Percentiles rank a stretch among this genome's conserved stretches.
phyloP scores from a whole-genome alignment of 2,329 filamentous ascomycete species.

The Magnaporthiopsis incrustans region DNA sequence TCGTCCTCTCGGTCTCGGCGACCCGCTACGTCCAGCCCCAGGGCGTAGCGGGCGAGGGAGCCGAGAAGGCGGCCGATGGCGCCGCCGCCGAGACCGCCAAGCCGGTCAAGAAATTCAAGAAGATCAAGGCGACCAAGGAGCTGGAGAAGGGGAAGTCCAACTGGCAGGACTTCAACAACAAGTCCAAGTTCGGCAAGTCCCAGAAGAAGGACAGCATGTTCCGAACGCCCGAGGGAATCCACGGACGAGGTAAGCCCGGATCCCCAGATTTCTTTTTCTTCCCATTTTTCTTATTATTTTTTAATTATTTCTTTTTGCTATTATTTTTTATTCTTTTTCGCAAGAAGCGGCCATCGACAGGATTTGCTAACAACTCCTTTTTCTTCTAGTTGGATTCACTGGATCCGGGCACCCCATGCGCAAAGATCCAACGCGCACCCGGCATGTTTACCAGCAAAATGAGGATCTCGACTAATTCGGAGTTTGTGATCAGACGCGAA shows the following conservation, averaged over 20 bases:
- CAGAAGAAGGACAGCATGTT: slow-evolving; percentile 95
- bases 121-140: slow-evolving; percentile 84
- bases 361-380: slow-evolving; percentile 1
- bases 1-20: slow-evolving; percentile 48
- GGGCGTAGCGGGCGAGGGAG: slow-evolving; percentile 40
- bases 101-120: slow-evolving; percentile 73
- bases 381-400: slow-evolving; percentile 74
- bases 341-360: background rate
- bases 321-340: no score
- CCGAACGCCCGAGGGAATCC: slow-evolving; percentile 76
- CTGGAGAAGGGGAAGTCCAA: slow-evolving; percentile 85
- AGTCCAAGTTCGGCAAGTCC: slow-evolving; percentile 59
- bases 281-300: no score
- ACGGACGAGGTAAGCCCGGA: slow-evolving; percentile 65
- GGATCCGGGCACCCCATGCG: slow-evolving; percentile 94
- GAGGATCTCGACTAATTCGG: slow-evolving; percentile 59
- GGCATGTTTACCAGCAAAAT: slow-evolving; percentile 75
- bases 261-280: background rate
- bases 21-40: slow-evolving; percentile 50
- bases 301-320: no score
- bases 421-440: slow-evolving; percentile 74
- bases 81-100: slow-evolving; percentile 60
- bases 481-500: slow-evolving; percentile 1
- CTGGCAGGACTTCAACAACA: slow-evolving; percentile 88
- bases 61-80: slow-evolving; percentile 18